Evolutionary conservation across 2,329 filamentous ascomycete genomes (phyloP).

Genomic region (Paramyrothecium sp.): DNA sequence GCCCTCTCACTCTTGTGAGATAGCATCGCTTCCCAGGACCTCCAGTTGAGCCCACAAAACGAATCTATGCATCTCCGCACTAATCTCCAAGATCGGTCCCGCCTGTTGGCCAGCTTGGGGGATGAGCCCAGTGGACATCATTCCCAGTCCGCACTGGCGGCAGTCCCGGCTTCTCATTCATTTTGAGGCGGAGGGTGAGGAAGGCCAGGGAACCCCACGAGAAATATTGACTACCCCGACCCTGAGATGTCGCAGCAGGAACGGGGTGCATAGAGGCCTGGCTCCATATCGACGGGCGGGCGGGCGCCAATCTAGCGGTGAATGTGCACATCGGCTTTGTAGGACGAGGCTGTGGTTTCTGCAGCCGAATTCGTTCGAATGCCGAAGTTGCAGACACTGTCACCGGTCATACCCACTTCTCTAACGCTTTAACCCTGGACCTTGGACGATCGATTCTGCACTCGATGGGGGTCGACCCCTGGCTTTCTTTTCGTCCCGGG

Average conservation of each 20-base stretch:
- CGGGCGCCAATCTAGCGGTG: not conserved
- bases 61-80: no score
- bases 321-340: conserved; percentile 7
- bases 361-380: not conserved
- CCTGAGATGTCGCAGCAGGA: not conserved
- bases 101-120: no score
- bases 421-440: not conserved
- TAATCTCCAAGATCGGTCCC: no score
- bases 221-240: not conserved
- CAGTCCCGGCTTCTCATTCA: not conserved
- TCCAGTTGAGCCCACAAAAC: no score
- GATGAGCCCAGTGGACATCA: not conserved
- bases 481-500: no score
- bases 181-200: not conserved
- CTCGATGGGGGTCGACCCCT: no score
- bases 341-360: not conserved
- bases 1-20: no score
- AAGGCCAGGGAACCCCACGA: not conserved
- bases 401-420: not conserved
- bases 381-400: not conserved
- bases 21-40: no score
- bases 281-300: no score
- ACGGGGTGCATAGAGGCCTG: not conserved
- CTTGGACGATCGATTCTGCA: not conserved
- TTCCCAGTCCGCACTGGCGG: not conserved